phyloP scores from a whole-genome alignment of 495 filamentous ascomycete genomes.

The Geoglossum glabrum region DNA sequence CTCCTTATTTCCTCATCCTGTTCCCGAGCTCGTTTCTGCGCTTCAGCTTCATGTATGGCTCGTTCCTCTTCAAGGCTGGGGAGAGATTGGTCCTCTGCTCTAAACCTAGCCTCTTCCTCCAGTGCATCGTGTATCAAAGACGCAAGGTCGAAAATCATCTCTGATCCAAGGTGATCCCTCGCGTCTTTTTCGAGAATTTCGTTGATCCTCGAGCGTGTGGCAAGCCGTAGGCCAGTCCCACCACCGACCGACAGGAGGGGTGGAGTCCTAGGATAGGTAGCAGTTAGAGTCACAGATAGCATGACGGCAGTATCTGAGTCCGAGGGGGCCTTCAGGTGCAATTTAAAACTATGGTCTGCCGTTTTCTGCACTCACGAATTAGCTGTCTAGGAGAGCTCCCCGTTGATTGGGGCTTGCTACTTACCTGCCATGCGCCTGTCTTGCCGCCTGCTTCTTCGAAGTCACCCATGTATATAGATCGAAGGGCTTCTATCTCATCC shows the following conservation, averaged over 20 bases:
- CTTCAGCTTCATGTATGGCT: slow-evolving; percentile 42
- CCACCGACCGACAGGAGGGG: slow-evolving; percentile 56
- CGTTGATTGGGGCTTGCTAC: slow-evolving; percentile 7
- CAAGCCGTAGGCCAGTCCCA: slow-evolving; percentile 37
- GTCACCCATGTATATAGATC: slow-evolving; percentile 85
- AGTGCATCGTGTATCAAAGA: slow-evolving; percentile 68
- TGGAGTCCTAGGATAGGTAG: slow-evolving; percentile 79
- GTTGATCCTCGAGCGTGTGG: slow-evolving; percentile 43
- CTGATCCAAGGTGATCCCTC: slow-evolving; percentile 49
- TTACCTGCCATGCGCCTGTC: slow-evolving; percentile 71
- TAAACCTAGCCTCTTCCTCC: slow-evolving; percentile 62
- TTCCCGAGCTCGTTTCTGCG: slow-evolving; percentile 26
- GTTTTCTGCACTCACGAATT: background rate
- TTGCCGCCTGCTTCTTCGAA: slow-evolving; percentile 53
- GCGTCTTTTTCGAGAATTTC: slow-evolving; percentile 49
- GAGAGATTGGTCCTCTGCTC: slow-evolving; percentile 47
- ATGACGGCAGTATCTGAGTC: slow-evolving; percentile 44
- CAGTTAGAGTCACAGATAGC: slow-evolving; percentile 53
- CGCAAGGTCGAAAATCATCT: slow-evolving; percentile 82
- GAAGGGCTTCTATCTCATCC: slow-evolving; percentile 70
- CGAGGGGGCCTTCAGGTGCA: slow-evolving; percentile 49
- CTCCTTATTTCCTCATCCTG: slow-evolving; percentile 23
- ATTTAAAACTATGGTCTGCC: slow-evolving; percentile 56
- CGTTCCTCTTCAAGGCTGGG: slow-evolving; percentile 84
- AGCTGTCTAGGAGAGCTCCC: background rate